These are phyloP conservation scores for Mesembryanthemum crystallinum DNA, from an alignment of 148 eudicot genomes.

Conservation along the genomic window DNA sequence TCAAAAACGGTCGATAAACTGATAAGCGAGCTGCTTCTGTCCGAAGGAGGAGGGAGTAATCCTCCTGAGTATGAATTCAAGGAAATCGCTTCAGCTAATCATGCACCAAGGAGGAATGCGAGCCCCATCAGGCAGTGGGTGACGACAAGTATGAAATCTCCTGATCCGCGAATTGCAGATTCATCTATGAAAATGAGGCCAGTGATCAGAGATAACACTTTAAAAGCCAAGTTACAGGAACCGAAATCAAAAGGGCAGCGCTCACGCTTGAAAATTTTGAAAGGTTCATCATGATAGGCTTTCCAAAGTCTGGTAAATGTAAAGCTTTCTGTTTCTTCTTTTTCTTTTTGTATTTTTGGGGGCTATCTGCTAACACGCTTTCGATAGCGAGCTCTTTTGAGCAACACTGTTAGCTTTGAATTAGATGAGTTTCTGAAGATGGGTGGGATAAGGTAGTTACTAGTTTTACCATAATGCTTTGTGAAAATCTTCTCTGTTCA, in stretches of 20 bases:
- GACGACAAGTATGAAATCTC: conserved; percentile 38
- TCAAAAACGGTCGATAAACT: conserved; percentile 51
- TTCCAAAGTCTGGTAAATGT: background rate
- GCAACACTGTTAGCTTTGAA: background rate
- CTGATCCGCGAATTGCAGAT: conserved; percentile 40
- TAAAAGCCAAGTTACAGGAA: conserved; percentile 80
- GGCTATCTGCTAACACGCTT: conserved; percentile 12
- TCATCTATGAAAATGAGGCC: conserved; percentile 49
- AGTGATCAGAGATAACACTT: conserved; percentile 44
- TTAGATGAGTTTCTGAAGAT: conserved; percentile 3
- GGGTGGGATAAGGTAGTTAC: background rate
- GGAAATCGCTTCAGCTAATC: conserved; percentile 30
- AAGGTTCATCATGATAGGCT: conserved; percentile 28
- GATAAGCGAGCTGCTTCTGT: conserved; percentile 47
- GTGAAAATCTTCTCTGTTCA: background rate
- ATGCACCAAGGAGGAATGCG: conserved; percentile 40
- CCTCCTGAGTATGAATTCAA: conserved; percentile 35
- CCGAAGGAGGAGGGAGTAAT: conserved; percentile 37
- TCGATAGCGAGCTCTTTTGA: no score
- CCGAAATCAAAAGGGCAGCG: conserved; percentile 74
- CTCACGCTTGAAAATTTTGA: conserved; percentile 63
- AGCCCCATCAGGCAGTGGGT: conserved; percentile 77
- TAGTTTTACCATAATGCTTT: background rate
- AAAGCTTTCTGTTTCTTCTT: background rate
- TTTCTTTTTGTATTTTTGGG: background rate